Base-by-base conservation (phyloP, 768 basidiomycete genomes). In the Kwoniella mangroviensis region DNA sequence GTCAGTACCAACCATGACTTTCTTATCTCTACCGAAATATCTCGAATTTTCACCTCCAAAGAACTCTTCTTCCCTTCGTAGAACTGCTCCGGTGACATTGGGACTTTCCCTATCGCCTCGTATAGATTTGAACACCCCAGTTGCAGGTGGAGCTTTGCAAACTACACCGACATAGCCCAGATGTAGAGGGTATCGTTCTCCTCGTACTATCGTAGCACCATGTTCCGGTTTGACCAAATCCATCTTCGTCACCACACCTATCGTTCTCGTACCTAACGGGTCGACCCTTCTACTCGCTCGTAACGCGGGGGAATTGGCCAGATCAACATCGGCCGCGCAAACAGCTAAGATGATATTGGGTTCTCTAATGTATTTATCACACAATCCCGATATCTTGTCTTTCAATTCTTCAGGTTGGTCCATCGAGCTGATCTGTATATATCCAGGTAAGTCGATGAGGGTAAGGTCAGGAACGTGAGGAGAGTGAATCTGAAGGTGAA, bases 261-360 rank as follows among this genome's bases (percentile, higher is more conserved):
- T 94, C 1, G 97, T 99, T 26, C 97, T 89, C 65, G 95, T 85
- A 17, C 97, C 97, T 17, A 99, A 85, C 2, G 96, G 96, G 79
- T 99, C 97, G 3, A 98, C 92, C 72, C 92, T 91, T 52, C 95
- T 87, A 82, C 93, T 95, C 0, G 97, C 94, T 60, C 94, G 87
- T 60, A 99, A 85, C 0, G 97, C 97, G 7, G 97, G 95, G 0
- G 94, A 97, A 83, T 99, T 99, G 70, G 97, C 97, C 13, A 99
- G 87, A 85, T 99, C 97, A 65, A 99, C 97, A 81, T 99, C 95
- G 9, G 97, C 97, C 9, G 97, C 92, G 81, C 97, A 99, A 19
- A 99, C 93, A 4, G 97, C 96, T n/a, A 99, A 88, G 75, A 98
- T 91, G 83, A 99, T 94, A 83, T 99, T 99, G n/a, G 97, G 96